A percentile compares a stretch with the other conserved stretches of the same genome.
Evolutionary conservation across 225 moss, liverwort and hornwort species (phyloP).

Genomic region (Pseudisothecium myosuroides): DNA sequence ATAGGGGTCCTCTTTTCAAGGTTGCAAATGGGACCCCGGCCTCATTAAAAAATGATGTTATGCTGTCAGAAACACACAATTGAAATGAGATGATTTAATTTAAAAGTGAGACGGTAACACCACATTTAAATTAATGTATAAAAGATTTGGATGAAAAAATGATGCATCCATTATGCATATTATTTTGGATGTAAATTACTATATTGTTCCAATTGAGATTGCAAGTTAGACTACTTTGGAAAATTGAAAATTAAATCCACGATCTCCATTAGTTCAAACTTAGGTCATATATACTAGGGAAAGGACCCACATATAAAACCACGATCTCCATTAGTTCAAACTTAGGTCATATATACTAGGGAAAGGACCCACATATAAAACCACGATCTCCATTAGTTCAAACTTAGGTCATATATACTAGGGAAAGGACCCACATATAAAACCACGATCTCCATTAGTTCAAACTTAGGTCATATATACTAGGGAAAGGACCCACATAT

Average conservation of each 20-base stretch:
- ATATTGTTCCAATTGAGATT: not conserved
- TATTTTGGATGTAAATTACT: not conserved
- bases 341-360: fast-evolving
- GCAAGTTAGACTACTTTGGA: not conserved
- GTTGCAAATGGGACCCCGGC: fast-evolving
- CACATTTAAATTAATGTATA: no score
- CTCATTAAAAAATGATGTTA: not conserved
- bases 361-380: not conserved
- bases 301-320: not conserved
- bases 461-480: fast-evolving
- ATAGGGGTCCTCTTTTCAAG: fast-evolving
- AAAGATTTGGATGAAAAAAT: not conserved
- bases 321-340: not conserved
- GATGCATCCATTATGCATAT: no score
- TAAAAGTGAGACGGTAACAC: not conserved
- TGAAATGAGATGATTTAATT: not conserved
- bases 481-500: not conserved
- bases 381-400: not conserved
- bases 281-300: fast-evolving
- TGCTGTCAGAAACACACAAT: fast-evolving
- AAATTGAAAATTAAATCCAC: not conserved
- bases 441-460: no score
- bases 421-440: not conserved
- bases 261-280: not conserved
- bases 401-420: fast-evolving